Conservation (phyloP, 106 monocot genomes). For the Dendrobium huoshanense region DNA sequence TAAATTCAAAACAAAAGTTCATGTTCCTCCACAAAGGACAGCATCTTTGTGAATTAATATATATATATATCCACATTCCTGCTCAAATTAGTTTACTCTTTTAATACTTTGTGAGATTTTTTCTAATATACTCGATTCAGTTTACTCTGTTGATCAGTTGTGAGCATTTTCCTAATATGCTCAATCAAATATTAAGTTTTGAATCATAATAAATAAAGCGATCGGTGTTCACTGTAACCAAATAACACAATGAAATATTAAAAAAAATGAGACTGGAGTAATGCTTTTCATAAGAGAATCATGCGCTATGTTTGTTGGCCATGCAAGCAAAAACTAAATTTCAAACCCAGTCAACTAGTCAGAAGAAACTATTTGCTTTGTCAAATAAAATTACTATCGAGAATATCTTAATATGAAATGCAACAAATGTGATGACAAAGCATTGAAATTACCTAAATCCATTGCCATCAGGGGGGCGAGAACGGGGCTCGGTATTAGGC, state of each 20-base stretch:
- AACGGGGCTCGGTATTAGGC: constrained; percentile 38
- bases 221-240: background rate
- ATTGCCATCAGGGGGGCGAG: constrained; percentile 37
- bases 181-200: background rate
- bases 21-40: background rate
- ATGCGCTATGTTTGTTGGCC: background rate
- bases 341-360: background rate
- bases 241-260: background rate
- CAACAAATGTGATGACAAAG: background rate
- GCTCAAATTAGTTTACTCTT: background rate
- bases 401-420: background rate
- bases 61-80: background rate
- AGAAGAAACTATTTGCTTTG: background rate
- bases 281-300: background rate
- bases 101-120: background rate
- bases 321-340: background rate
- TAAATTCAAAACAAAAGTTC: background rate
- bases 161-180: background rate
- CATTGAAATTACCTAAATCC: constrained; percentile 48
- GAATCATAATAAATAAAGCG: background rate
- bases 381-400: background rate
- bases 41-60: background rate
- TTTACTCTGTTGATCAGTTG: background rate
- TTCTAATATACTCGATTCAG: background rate
- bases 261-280: background rate